These are phyloP conservation scores for Epicoccum sorghinum DNA, from an alignment of 2,329 filamentous ascomycete genomes.

Conservation along the genomic window DNA sequence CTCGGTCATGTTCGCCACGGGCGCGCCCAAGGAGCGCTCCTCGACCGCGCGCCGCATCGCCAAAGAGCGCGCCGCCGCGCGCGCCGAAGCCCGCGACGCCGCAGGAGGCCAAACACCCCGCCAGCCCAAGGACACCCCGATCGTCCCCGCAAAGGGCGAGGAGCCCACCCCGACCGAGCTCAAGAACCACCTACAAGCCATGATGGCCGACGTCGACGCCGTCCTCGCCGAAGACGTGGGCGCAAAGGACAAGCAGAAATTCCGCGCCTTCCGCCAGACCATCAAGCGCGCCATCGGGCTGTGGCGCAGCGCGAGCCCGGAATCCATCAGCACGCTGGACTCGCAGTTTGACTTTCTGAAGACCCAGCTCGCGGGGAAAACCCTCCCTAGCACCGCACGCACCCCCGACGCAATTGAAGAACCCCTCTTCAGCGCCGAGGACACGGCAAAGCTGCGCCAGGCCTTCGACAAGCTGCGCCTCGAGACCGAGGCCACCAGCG, in stretches of 20 bases:
- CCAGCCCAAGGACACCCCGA: slow-evolving; percentile 10
- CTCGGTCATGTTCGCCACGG: slow-evolving; percentile 86
- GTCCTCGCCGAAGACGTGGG: slow-evolving; percentile 64
- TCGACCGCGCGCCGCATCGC: slow-evolving; percentile 36
- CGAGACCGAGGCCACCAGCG: slow-evolving; percentile 76
- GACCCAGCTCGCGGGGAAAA: slow-evolving; percentile 27
- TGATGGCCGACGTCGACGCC: slow-evolving; percentile 61
- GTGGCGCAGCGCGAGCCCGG: slow-evolving; percentile 51
- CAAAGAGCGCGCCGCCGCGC: slow-evolving; percentile 38
- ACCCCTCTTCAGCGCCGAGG: slow-evolving; percentile 54
- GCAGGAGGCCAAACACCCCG: slow-evolving; percentile 25
- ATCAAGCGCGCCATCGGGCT: slow-evolving; percentile 68
- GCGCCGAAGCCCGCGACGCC: slow-evolving; percentile 33
- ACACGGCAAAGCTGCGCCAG: slow-evolving; percentile 60
- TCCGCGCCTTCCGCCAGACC: slow-evolving; percentile 73
- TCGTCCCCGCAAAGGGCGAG: slow-evolving; percentile 20
- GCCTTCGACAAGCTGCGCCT: slow-evolving; percentile 67
- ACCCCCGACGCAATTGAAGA: slow-evolving; percentile 8
- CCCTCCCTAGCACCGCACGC: slow-evolving; percentile 1
- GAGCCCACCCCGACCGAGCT: slow-evolving; percentile 40
- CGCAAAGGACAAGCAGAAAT: slow-evolving; percentile 75
- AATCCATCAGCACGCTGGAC: slow-evolving; percentile 53
- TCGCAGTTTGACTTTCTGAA: slow-evolving; percentile 55
- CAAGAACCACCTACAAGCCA: slow-evolving; percentile 42
- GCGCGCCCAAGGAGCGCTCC: slow-evolving; percentile 65